Evolutionary conservation across 352 stramenopile genomes (phyloP).

Genomic region (Elongisporangium prolatum): DNA sequence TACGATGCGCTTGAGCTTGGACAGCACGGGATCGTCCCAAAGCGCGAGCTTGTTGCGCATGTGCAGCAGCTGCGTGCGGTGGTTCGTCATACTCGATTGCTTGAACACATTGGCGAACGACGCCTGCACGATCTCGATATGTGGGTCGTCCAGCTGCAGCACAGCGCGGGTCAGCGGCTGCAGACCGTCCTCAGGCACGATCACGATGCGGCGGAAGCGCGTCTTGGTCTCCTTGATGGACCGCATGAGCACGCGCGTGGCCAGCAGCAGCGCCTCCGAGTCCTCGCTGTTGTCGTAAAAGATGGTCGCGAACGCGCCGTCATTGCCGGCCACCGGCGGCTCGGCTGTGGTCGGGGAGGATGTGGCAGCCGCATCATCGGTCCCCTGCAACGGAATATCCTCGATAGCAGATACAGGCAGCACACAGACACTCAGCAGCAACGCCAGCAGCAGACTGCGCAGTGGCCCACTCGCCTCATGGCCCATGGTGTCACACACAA

Average conservation of each 20-base stretch:
- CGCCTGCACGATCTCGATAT: conserved; percentile 58
- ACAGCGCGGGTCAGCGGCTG: conserved; percentile 22
- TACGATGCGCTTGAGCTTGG: conserved; percentile 58
- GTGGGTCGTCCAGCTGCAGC: conserved; percentile 50
- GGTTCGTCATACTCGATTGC: conserved; percentile 50
- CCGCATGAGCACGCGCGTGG: conserved; percentile 62
- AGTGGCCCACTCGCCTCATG: neutral
- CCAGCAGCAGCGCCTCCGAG: conserved; percentile 54
- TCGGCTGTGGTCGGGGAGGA: neutral
- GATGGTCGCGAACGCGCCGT: conserved; percentile 63
- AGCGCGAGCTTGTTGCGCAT: conserved; percentile 82
- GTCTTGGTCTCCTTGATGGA: conserved; percentile 65
- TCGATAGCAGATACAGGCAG: neutral
- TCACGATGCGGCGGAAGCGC: conserved; percentile 62
- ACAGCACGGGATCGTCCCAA: conserved; percentile 70
- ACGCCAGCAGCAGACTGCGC: neutral
- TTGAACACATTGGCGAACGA: conserved; percentile 70
- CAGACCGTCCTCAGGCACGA: conserved; percentile 66
- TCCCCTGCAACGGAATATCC: neutral
- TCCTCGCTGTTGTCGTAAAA: conserved; percentile 64
- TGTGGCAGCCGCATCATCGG: neutral
- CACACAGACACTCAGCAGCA: neutral
- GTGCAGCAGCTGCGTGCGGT: conserved; percentile 67
- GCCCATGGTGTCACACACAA: neutral
- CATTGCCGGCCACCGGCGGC: conserved; percentile 11